A percentile compares a stretch with the other conserved stretches of the same genome.
These are phyloP conservation scores for Hypoxylon crocopeplum DNA, from an alignment of 495 filamentous ascomycete species.

Conservation along the genomic window DNA sequence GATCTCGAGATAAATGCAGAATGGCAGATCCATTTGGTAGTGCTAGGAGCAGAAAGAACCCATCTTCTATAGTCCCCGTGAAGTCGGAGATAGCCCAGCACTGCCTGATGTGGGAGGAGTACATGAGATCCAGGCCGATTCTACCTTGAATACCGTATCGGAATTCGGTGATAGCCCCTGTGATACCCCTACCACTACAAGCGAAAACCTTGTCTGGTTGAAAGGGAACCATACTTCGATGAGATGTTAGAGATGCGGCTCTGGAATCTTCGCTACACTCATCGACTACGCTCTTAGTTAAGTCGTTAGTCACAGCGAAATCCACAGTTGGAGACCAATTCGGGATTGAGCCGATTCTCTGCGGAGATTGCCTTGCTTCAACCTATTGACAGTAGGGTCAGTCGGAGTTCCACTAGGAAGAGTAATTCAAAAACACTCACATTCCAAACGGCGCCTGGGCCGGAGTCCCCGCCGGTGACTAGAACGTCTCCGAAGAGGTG, in stretches of 20 bases:
- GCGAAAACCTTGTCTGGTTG: constrained; percentile 63
- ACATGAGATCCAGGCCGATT: constrained; percentile 62
- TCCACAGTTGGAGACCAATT: constrained; percentile 89
- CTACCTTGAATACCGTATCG: constrained; percentile 74
- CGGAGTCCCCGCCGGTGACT: constrained; percentile 78
- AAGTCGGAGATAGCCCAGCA: constrained; percentile 52
- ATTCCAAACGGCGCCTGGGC: constrained; percentile 79
- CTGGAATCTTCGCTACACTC: constrained; percentile 13
- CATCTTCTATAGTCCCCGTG: constrained; percentile 21
- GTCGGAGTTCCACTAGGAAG: constrained; percentile 7
- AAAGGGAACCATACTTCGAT: constrained; percentile 9
- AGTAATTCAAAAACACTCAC: constrained; percentile 51
- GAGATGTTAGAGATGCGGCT: background rate
- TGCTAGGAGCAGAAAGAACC: constrained; percentile 56
- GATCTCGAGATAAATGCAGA: constrained; percentile 48
- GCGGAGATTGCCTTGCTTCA: constrained; percentile 51
- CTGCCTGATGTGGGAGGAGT: constrained; percentile 47
- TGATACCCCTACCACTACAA: constrained; percentile 62
- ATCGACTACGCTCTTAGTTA: constrained; percentile 18
- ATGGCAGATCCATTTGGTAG: constrained; percentile 53
- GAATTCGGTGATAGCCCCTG: constrained; percentile 72
- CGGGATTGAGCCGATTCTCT: constrained; percentile 56
- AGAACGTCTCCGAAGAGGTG: constrained; percentile 72
- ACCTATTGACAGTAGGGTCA: constrained; percentile 41
- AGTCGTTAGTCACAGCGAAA: constrained; percentile 58